Evolutionary conservation across 148 eudicot species (phyloP).

Genomic region (Vaccinium darrowii): DNA sequence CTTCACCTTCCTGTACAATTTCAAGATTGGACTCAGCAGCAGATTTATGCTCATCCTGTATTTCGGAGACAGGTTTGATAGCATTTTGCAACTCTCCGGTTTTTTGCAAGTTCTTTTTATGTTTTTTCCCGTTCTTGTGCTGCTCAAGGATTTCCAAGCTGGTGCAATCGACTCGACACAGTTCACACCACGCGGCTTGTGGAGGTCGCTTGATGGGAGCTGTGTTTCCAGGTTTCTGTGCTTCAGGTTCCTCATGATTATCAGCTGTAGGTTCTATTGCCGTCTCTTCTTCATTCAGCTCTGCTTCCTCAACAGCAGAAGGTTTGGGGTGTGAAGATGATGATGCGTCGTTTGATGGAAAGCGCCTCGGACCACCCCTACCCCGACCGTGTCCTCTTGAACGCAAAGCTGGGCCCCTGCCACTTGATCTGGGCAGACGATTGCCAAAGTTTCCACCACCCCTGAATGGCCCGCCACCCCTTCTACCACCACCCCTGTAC

Average conservation of each 20-base stretch:
- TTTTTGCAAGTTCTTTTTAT: slow-evolving; percentile 44
- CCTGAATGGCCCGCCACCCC: slow-evolving; percentile 26
- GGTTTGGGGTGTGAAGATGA: slow-evolving; percentile 27
- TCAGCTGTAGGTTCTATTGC: slow-evolving; percentile 13
- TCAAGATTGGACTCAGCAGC: slow-evolving; percentile 19
- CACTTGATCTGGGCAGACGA: slow-evolving; percentile 18
- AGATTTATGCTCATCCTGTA: slow-evolving; percentile 14
- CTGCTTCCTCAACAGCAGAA: neutral
- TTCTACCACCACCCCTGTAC: slow-evolving; percentile 31
- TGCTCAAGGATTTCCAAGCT: slow-evolving; percentile 63
- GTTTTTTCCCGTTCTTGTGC: slow-evolving; percentile 72
- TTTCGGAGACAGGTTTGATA: slow-evolving; percentile 13
- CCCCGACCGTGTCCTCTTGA: slow-evolving; percentile 31
- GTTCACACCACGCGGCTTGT: slow-evolving; percentile 51
- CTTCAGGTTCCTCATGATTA: slow-evolving; percentile 11
- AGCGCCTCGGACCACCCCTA: slow-evolving; percentile 13
- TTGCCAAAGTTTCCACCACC: slow-evolving; percentile 23
- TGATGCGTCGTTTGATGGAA: slow-evolving; percentile 18
- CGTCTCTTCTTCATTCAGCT: slow-evolving; percentile 1
- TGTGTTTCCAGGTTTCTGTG: slow-evolving; percentile 13
- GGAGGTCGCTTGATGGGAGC: slow-evolving; percentile 23
- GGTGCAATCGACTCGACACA: slow-evolving; percentile 71
- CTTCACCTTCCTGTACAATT: slow-evolving; percentile 17
- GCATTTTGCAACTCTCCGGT: slow-evolving; percentile 16
- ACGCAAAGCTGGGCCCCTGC: slow-evolving; percentile 18